Evolutionary conservation across 176 grass and related monocot genomes (phyloP).

Genomic region (Bonia amplexicaulis): DNA sequence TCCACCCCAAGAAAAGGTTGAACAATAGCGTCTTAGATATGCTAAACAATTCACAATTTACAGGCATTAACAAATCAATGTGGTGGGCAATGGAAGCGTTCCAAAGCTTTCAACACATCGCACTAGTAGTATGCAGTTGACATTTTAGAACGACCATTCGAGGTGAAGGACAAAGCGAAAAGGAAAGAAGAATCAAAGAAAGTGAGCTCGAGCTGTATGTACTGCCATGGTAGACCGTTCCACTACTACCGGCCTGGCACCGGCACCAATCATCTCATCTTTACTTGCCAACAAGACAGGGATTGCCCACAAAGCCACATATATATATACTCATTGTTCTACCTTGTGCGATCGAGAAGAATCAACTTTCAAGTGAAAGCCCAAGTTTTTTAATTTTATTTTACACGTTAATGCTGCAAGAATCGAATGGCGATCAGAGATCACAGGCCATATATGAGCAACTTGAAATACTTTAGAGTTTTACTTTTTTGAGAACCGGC

Average conservation of each 20-base stretch:
- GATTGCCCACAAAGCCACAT: not conserved
- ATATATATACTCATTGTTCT: not conserved
- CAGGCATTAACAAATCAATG: not conserved
- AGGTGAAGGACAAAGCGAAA: not conserved
- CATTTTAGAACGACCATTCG: not conserved
- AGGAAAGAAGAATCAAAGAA: not conserved
- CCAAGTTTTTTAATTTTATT: not conserved
- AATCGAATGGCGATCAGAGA: constrained; percentile 10
- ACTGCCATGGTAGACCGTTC: constrained; percentile 15
- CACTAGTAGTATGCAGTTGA: constrained; percentile 11
- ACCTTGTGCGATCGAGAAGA: constrained; percentile 1
- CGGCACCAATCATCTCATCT: not conserved
- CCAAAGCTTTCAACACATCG: constrained; percentile 14
- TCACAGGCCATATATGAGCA: not conserved
- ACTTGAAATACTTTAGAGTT: not conserved
- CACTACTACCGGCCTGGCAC: constrained; percentile 14
- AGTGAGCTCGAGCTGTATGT: not conserved
- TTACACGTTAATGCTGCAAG: not conserved
- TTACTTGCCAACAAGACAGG: not conserved
- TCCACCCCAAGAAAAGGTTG: not conserved
- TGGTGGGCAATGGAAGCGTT: not conserved
- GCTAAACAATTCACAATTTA: constrained; percentile 10
- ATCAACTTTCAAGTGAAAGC: not conserved
- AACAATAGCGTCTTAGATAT: not conserved
- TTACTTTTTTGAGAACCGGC: not conserved